These are phyloP conservation scores for Jaltomata sinuosa DNA, from an alignment of 257 asterid genomes.

Conservation along the genomic window DNA sequence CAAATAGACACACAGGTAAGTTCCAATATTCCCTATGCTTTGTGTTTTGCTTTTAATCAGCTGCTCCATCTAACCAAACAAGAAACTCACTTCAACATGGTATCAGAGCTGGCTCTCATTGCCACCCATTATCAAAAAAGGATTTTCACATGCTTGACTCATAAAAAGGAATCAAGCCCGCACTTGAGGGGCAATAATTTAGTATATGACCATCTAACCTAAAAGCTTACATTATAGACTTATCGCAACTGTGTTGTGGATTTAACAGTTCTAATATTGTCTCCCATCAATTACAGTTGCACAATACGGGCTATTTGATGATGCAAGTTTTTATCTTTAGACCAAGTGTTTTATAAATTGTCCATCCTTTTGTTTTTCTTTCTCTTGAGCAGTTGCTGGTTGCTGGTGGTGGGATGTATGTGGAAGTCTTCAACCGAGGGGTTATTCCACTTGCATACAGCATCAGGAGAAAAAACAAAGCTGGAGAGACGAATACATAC, in stretches of 20 bases:
- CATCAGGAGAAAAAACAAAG: conserved; percentile 73
- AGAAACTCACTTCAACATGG: neutral
- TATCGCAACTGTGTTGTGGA: neutral
- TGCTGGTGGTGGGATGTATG: conserved; percentile 97
- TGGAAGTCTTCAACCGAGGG: conserved; percentile 91
- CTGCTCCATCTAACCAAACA: neutral
- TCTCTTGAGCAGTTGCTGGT: conserved; percentile 57
- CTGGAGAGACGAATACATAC: conserved; percentile 87
- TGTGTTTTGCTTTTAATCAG: neutral
- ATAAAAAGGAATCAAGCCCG: neutral
- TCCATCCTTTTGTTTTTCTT: neutral
- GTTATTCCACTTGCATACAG: conserved; percentile 88
- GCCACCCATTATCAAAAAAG: neutral
- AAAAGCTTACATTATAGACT: neutral
- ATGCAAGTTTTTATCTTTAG: neutral
- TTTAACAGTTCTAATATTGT: neutral
- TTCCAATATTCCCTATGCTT: neutral
- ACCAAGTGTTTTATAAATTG: neutral
- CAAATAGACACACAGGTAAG: neutral
- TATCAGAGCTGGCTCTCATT: neutral
- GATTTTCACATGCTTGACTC: neutral
- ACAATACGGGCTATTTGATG: neutral
- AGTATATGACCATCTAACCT: neutral
- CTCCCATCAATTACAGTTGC: neutral
- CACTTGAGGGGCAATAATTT: neutral